Conservation (phyloP, 1,139 yeast genomes). For the Saccharomyces hybrid region DNA sequence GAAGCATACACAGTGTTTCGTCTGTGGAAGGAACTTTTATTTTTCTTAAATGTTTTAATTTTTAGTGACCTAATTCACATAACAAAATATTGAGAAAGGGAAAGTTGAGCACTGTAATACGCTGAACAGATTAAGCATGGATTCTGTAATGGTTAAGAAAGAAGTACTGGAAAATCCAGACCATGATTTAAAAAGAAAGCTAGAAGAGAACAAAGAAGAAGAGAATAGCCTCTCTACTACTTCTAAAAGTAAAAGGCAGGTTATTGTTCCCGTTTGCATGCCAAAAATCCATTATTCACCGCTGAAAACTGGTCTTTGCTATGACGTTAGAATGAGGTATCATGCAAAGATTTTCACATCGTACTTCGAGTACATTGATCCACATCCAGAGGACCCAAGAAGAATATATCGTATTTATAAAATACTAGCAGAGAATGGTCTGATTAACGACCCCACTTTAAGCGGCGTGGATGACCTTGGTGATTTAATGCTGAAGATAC, state of each 20-base stretch:
- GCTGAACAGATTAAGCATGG: neutral
- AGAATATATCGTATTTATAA: slow-evolving; percentile 91
- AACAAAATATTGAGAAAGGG: neutral
- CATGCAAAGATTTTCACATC: slow-evolving; percentile 93
- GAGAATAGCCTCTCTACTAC: neutral
- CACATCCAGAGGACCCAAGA: slow-evolving; percentile 98
- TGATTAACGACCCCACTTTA: slow-evolving; percentile 72
- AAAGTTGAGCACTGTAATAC: neutral
- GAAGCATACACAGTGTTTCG: neutral
- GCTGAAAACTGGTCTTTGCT: slow-evolving; percentile 85
- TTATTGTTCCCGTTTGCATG: slow-evolving; percentile 47
- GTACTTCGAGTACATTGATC: slow-evolving; percentile 89
- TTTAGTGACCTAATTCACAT: neutral
- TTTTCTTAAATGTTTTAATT: neutral
- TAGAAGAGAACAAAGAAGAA: slow-evolving; percentile 5
- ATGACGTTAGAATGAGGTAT: slow-evolving; percentile 95
- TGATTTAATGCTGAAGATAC: slow-evolving; percentile 76
- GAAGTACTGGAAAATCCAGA: neutral
- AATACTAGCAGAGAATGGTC: slow-evolving; percentile 87
- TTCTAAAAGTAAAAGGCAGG: slow-evolving; percentile 27
- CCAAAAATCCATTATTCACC: slow-evolving; percentile 48
- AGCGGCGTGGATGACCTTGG: slow-evolving; percentile 80
- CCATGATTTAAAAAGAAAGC: neutral
- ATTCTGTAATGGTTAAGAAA: neutral
- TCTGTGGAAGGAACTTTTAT: neutral